phyloP scores from a whole-genome alignment of 495 filamentous ascomycete genomes.

The Hypoxylon trugodes region DNA sequence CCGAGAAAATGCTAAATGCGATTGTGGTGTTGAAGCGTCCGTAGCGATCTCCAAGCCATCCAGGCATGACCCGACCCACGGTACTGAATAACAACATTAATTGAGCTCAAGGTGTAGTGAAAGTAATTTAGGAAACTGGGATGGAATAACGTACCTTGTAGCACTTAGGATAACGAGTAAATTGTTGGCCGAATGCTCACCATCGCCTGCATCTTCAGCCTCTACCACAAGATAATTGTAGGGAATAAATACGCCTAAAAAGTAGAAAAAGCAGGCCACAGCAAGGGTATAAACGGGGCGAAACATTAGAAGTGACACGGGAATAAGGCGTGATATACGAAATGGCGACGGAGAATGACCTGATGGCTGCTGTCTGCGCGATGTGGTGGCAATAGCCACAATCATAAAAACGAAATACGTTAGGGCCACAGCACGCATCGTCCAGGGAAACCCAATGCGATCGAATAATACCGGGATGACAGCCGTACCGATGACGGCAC shows the following conservation, averaged over 20 bases:
- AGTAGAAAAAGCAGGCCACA: not conserved
- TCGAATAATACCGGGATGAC: constrained; percentile 2
- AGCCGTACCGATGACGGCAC: not conserved
- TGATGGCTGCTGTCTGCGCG: not conserved
- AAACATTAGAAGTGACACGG: not conserved
- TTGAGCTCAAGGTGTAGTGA: not conserved
- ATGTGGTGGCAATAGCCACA: not conserved
- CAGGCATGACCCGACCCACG: not conserved
- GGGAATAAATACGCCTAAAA: not conserved
- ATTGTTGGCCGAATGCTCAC: not conserved
- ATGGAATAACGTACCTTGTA: not conserved
- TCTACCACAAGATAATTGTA: not conserved
- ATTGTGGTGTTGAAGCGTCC: constrained; percentile 1
- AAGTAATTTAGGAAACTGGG: no score
- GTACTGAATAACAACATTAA: not conserved
- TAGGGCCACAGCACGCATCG: not conserved
- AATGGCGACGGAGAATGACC: not conserved
- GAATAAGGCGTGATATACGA: not conserved
- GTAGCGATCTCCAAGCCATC: not conserved
- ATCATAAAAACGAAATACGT: not conserved
- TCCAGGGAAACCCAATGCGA: constrained; percentile 2
- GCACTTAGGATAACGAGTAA: not conserved
- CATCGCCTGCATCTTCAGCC: not conserved
- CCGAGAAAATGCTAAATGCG: not conserved
- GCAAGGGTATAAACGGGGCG: not conserved